Base-by-base conservation (phyloP, 805 yeast species). In the Suhomyces sp. region DNA sequence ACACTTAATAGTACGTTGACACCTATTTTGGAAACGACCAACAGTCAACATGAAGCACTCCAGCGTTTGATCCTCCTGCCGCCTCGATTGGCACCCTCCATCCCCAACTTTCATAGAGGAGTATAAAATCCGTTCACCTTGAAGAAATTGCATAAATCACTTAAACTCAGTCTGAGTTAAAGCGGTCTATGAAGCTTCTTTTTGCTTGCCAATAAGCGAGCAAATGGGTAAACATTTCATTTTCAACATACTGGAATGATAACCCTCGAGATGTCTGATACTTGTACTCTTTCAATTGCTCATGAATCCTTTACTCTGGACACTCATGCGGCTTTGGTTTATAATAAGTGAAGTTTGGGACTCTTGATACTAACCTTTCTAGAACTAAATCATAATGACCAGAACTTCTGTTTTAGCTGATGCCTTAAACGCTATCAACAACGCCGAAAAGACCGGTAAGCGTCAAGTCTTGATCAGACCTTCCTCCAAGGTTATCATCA, bases 361-460 rank as follows among this genome's bases (percentile, higher is more conserved):
- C 37, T 19, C 15, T 20, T 25, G 36, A 39, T 42, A 22, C 35
- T 30, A 36, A 31, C 35, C 12, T 15, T 17, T 12, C 21, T 32
- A 27, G 37, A 17, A 15, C 8, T 15, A 28, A 22, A 31, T 19
- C 53, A 77, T 65, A 68, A 88, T 90, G 97, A 87, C 96, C 72
- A 90, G 97, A 79, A 80, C 96, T 56, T 90, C 97, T 61, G 97
- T 86, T 73, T 85, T 90, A 72, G 96, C 96, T 68, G 97, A 90
- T 78, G 97, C 97, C 68, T 83, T 90, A 63, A 90, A 90, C 77
- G 83, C 96, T 63, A 90, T 90, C 76, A 88, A 88, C 93, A 90
- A 90, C 75, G 97, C 97, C 76, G 96, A 90, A 78, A 90, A 88
- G 78, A 83, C 96, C 75, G 97, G 97, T 75, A 90, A 90, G 81